phyloP scores from a whole-genome alignment of 495 filamentous ascomycete species.

The Neurospora tetrasperma region DNA sequence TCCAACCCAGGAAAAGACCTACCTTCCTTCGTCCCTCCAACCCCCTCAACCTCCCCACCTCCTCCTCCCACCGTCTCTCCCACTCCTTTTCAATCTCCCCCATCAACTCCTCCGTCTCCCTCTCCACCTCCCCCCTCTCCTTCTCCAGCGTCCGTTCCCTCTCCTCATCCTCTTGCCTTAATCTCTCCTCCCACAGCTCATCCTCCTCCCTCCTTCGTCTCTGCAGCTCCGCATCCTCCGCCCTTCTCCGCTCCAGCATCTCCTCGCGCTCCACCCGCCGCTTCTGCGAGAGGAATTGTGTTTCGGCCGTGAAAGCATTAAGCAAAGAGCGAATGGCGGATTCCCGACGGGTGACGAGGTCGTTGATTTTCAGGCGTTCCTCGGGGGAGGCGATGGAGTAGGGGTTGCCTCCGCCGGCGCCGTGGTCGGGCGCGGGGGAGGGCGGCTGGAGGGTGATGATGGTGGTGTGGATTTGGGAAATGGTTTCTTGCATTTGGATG shows the following conservation, averaged over 20 bases:
- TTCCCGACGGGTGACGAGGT: conserved; percentile 21
- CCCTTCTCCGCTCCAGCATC: conserved; percentile 17
- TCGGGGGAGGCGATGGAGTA: conserved; percentile 2
- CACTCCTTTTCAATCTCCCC: conserved; percentile 21
- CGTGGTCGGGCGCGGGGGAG: background rate
- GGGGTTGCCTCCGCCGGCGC: background rate
- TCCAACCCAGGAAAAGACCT: too few species aligned
- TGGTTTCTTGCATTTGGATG: conserved; percentile 26
- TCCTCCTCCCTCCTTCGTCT: conserved; percentile 22
- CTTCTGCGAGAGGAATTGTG: conserved; percentile 9
- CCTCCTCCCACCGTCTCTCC: conserved; percentile 13
- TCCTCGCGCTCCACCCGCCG: conserved; percentile 16
- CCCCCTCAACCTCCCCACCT: conserved; percentile 13
- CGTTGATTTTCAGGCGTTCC: conserved; percentile 21
- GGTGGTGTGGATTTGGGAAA: conserved; percentile 23
- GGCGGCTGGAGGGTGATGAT: conserved; percentile 14
- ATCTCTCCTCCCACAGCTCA: conserved; percentile 11
- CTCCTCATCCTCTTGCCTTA: conserved; percentile 16
- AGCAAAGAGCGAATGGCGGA: conserved; percentile 16
- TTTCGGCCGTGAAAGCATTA: conserved; percentile 15
- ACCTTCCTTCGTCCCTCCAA: conserved; percentile 25
- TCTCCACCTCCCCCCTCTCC: conserved; percentile 18
- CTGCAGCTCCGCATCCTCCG: conserved; percentile 26
- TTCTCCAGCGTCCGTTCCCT: conserved; percentile 11
- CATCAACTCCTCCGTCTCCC: conserved; percentile 21